Conservation (phyloP, 768 basidiomycete species). For the Mycena galericulata region DNA sequence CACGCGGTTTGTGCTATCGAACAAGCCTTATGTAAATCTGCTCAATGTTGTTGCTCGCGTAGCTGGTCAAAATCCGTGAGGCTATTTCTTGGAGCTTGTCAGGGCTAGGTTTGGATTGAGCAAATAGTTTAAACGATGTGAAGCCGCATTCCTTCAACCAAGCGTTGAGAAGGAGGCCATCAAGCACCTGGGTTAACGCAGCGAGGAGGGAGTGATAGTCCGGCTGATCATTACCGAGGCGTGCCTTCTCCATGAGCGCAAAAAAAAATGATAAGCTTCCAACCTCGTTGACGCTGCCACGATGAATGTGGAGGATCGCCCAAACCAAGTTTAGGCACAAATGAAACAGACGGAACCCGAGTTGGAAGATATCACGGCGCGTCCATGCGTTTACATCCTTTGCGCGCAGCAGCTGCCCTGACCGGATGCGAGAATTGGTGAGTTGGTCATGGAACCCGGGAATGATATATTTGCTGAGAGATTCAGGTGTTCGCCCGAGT, state of each 20-base stretch:
- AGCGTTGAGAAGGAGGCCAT: conserved; percentile 33
- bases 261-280: conserved; percentile 48
- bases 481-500: conserved; percentile 12
- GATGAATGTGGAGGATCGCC: conserved; percentile 44
- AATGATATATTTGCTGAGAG: conserved; percentile 23
- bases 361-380: conserved; percentile 35
- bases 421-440: conserved; percentile 31
- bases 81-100: conserved; percentile 28
- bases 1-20: too few species aligned
- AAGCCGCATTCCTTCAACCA: conserved; percentile 37
- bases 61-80: conserved; percentile 21
- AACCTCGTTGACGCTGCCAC: conserved; percentile 38
- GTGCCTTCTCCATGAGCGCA: conserved; percentile 45
- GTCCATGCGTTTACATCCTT: conserved; percentile 29
- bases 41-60: conserved; percentile 23
- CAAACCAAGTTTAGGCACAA: conserved; percentile 49
- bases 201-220: conserved; percentile 39
- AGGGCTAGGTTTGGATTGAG: too few species aligned
- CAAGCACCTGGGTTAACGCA: conserved; percentile 32
- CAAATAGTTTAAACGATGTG: conserved; percentile 15
- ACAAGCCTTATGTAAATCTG: too few species aligned
- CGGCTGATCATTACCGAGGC: conserved; percentile 37
- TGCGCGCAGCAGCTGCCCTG: conserved; percentile 7
- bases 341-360: conserved; percentile 49
- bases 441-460: conserved; percentile 33